Base-by-base conservation (phyloP, 2,329 filamentous ascomycete species). In the Penicillium oxalicum region DNA sequence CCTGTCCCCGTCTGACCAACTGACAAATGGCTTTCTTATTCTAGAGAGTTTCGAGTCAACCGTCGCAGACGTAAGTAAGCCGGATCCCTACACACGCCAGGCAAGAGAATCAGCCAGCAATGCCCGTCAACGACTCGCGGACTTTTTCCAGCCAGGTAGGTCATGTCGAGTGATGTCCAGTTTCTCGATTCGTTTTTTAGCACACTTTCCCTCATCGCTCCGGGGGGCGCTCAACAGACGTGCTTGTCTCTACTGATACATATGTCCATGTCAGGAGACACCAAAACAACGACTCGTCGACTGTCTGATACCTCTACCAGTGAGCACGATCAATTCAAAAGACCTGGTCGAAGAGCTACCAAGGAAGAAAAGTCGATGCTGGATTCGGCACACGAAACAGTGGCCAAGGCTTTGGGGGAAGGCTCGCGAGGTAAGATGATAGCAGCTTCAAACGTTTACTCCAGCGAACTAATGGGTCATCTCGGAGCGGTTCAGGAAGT, bases 321-420 rank as follows among this genome's bases (percentile, higher is more conserved):
- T 18, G 38, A 44, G 41, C 40, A 38, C 12, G 33, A 42, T 29
- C 44, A 45, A 24, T 56, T 53, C 12, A 44, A 45, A 24, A 37
- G 52, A n/a, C 39, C 45, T 24, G 40, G 25, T 26, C 39, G 39
- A n/a, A 48, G 49, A 24, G 28, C 41, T 6, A 34, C 47, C 4
- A 45, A 53, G 39, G 40, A 45, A 18, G 33, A 41, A 8, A 55
- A 55, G 35, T 40, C 50, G 9, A 33, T 58, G 24, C 13, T 60
- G 38, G 47, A 53, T 39, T 45, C 48, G n/a, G 52, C 54, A 39
- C 53, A 58, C 42, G 59, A 63, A 42, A 49, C 49, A 6, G 61
- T 61, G n/a, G 55, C 60, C 2, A 61, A 59, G 50, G 61, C 61
- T 9, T 40, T 63, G 18, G 61, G 60, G 0, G 59, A 60, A 29